Conservation (phyloP, 176 grass and related monocot genomes). For the Phoenix dactylifera region DNA sequence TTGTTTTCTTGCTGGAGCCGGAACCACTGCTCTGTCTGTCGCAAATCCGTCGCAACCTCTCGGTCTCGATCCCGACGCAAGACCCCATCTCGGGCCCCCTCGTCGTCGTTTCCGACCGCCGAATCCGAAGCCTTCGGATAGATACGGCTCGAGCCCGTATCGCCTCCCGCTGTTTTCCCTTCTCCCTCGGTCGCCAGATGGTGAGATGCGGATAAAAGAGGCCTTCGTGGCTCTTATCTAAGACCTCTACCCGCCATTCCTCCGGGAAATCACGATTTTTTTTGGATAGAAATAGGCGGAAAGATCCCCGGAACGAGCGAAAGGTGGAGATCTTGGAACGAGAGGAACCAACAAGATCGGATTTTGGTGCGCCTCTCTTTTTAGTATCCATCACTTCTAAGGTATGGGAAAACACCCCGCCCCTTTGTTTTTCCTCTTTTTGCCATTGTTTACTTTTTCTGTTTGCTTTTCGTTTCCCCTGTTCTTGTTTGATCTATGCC, state of each 20-base stretch:
- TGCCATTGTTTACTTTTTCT: neutral
- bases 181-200: too few relatives aligned
- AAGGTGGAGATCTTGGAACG: neutral
- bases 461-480: neutral
- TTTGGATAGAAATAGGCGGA: too few relatives aligned
- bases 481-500: neutral
- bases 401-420: constrained; percentile 2
- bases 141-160: too few relatives aligned
- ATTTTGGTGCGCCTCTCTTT: constrained; percentile 2
- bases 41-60: constrained; percentile 1
- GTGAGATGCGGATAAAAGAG: too few relatives aligned
- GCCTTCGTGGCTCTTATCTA: too few relatives aligned
- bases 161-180: too few relatives aligned
- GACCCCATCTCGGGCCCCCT: neutral
- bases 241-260: too few relatives aligned
- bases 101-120: neutral
- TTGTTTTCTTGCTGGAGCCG: too few relatives aligned
- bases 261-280: too few relatives aligned
- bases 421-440: neutral
- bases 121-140: constrained; percentile 5
- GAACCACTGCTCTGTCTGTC: neutral
- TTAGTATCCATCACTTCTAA: constrained; percentile 6
- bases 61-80: constrained; percentile 1
- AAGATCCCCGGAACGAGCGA: too few relatives aligned
- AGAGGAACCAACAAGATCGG: neutral